These are phyloP conservation scores for Barnettozyma sucrosica DNA, from an alignment of 805 yeast species.

Conservation along the genomic window DNA sequence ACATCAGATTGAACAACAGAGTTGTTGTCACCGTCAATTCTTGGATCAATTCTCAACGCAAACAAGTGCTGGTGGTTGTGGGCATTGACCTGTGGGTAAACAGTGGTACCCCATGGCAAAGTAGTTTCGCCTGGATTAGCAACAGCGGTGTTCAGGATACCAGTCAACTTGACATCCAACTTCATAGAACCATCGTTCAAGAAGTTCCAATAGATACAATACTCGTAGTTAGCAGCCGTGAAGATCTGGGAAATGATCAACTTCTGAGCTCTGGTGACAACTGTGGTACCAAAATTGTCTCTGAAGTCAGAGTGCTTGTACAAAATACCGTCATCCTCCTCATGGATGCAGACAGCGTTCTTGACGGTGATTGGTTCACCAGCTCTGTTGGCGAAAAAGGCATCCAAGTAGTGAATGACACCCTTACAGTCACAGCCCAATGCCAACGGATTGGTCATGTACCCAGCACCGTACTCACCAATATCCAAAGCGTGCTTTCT, in stretches of 20 bases:
- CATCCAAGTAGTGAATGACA: slow-evolving; percentile 76
- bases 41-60: slow-evolving; percentile 71
- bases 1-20: slow-evolving; percentile 69
- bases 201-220: slow-evolving; percentile 77
- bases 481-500: slow-evolving; percentile 83
- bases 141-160: slow-evolving; percentile 71
- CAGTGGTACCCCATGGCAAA: slow-evolving; percentile 77
- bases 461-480: slow-evolving; percentile 86
- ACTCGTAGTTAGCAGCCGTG: slow-evolving; percentile 84
- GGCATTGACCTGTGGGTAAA: slow-evolving; percentile 75
- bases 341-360: slow-evolving; percentile 80
- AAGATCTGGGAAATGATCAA: slow-evolving; percentile 74
- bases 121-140: slow-evolving; percentile 58
- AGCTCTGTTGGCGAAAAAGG: slow-evolving; percentile 59
- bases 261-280: slow-evolving; percentile 70
- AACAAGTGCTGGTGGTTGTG: slow-evolving; percentile 86
- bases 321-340: slow-evolving; percentile 76
- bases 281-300: slow-evolving; percentile 68
- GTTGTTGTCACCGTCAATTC: slow-evolving; percentile 76
- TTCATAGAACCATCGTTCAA: slow-evolving; percentile 81
- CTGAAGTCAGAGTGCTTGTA: slow-evolving; percentile 83
- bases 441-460: slow-evolving; percentile 72
- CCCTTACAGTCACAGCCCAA: slow-evolving; percentile 86
- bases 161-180: slow-evolving; percentile 73
- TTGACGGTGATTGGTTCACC: slow-evolving; percentile 69